Evolutionary conservation across 2,329 filamentous ascomycete genomes (phyloP).

Genomic region (Diaporthe aspalathi): DNA sequence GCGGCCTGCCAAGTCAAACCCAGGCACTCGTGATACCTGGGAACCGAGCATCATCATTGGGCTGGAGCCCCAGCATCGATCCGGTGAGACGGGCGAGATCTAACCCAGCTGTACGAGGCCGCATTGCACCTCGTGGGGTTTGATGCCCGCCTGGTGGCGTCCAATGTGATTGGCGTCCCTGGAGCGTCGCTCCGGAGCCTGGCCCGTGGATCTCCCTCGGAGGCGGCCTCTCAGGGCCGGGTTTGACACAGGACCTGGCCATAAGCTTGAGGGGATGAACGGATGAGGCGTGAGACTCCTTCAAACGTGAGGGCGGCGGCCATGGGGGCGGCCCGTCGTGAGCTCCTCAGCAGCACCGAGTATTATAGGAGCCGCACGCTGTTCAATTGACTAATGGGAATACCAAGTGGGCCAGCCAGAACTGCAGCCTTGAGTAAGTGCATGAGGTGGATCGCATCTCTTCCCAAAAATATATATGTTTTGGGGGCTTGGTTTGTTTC

Average conservation of each 20-base stretch:
- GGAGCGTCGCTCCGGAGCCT: background rate
- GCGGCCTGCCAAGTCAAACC: constrained; percentile 24
- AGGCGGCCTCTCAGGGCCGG: background rate
- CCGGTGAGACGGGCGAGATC: constrained; percentile 7
- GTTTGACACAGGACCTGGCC: constrained; percentile 8
- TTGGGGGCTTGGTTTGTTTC: constrained; percentile 1
- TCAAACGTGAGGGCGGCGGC: constrained; percentile 1
- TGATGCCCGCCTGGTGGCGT: background rate
- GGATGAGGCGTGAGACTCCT: constrained; percentile 13
- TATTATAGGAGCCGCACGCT: background rate
- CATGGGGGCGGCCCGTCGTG: background rate
- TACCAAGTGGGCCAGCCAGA: background rate
- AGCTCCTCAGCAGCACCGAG: background rate
- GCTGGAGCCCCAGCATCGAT: background rate
- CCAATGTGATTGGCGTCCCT: background rate
- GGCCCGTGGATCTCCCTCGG: background rate
- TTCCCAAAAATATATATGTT: constrained; percentile 17
- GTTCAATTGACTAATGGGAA: background rate
- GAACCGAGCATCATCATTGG: background rate
- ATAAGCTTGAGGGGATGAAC: constrained; percentile 10
- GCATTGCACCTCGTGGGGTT: constrained; percentile 10
- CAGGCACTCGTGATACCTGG: constrained; percentile 1
- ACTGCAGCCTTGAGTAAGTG: constrained; percentile 4
- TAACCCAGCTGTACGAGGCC: constrained; percentile 15
- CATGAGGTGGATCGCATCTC: background rate